phyloP scores from a whole-genome alignment of 306 rosid species.

The Cucumis sativus region Cucumber_9930_V3 NC_026656.2:12956501-12957000 shows the following conservation, averaged over 20 bases:
- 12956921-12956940: neutral
- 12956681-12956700: neutral
- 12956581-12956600: neutral
- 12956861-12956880: neutral
- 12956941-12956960: conserved; percentile 8
- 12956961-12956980: neutral
- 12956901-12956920: neutral
- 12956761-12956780: neutral
- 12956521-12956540: neutral
- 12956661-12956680: neutral
- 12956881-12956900: neutral
- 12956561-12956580: neutral
- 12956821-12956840: neutral
- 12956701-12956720: neutral
- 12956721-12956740: neutral
- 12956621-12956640: neutral
- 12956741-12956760: neutral
- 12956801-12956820: neutral
- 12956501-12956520: neutral
- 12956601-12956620: neutral
- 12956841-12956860: neutral
- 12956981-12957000: neutral
- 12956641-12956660: neutral
- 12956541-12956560: neutral
- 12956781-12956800: neutral